These are phyloP conservation scores for Syzygium grande DNA, from an alignment of 345 rosid species.

Conservation along the genomic window DNA sequence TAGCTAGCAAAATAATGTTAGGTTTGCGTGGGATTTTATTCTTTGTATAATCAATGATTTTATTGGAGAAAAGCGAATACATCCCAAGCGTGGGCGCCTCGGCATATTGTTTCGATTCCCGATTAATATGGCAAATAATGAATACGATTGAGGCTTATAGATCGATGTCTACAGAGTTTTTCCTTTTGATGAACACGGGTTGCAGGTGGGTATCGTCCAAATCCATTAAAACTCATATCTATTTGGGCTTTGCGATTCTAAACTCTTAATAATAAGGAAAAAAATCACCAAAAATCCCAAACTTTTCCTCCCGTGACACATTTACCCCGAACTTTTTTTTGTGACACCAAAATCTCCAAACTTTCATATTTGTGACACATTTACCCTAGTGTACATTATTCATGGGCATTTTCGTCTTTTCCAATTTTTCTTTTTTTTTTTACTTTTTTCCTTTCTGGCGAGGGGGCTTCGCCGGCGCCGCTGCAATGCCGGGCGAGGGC, in stretches of 20 bases:
- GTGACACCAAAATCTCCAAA: too few species aligned
- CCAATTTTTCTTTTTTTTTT: too few species aligned
- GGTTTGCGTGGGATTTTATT: not conserved
- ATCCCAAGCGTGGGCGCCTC: not conserved
- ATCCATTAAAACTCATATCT: not conserved
- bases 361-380: too few species aligned
- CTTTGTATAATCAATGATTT: not conserved
- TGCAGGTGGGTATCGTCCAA: not conserved
- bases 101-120: not conserved
- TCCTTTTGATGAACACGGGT: not conserved
- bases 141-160: not conserved
- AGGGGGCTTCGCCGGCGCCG: too few species aligned
- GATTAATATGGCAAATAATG: not conserved
- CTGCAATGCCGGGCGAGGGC: too few species aligned
- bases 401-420: too few species aligned
- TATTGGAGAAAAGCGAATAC: not conserved
- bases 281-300: too few species aligned
- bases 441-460: too few species aligned
- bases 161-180: not conserved
- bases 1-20: not conserved
- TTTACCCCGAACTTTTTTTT: too few species aligned
- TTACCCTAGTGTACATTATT: too few species aligned
- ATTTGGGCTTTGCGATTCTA: not conserved
- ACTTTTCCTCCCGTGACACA: too few species aligned
- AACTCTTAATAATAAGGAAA: too few species aligned